These are phyloP conservation scores for Thelonectria olida DNA, from an alignment of 2,329 filamentous ascomycete genomes.

Conservation along the genomic window DNA sequence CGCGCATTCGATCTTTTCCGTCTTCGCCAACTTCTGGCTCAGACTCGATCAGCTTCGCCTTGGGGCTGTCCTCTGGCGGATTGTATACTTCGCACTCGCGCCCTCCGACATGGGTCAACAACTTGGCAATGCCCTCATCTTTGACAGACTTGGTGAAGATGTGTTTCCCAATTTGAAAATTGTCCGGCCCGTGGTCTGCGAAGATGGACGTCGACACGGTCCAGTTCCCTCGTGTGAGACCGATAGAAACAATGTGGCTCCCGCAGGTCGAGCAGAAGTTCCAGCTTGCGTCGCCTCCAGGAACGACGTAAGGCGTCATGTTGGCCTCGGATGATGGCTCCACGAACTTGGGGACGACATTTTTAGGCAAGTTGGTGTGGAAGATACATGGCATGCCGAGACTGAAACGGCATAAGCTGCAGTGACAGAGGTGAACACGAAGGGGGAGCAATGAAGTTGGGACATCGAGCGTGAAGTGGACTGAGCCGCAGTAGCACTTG, in stretches of 20 bases:
- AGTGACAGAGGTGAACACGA: constrained; percentile 55
- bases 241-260: constrained; percentile 53
- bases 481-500: constrained; percentile 56
- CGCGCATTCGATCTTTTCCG: constrained; percentile 52
- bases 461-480: constrained; percentile 54
- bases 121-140: constrained; percentile 48
- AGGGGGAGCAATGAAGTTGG: constrained; percentile 51
- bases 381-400: constrained; percentile 54
- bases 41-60: constrained; percentile 39
- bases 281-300: constrained; percentile 42
- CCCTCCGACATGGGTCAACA: constrained; percentile 45
- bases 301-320: constrained; percentile 50
- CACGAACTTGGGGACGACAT: constrained; percentile 50
- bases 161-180: constrained; percentile 48
- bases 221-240: constrained; percentile 47
- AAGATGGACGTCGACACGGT: constrained; percentile 53
- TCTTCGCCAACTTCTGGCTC: constrained; percentile 44
- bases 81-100: constrained; percentile 47
- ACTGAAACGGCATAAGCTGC: constrained; percentile 54
- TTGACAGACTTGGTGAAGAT: constrained; percentile 48
- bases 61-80: constrained; percentile 42
- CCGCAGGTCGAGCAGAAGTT: constrained; percentile 58
- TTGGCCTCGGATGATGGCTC: constrained; percentile 48
- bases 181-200: constrained; percentile 44
- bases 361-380: constrained; percentile 49